phyloP scores from a whole-genome alignment of 108 stramenopile genomes.

The Parietichytrium sp. region DNA sequence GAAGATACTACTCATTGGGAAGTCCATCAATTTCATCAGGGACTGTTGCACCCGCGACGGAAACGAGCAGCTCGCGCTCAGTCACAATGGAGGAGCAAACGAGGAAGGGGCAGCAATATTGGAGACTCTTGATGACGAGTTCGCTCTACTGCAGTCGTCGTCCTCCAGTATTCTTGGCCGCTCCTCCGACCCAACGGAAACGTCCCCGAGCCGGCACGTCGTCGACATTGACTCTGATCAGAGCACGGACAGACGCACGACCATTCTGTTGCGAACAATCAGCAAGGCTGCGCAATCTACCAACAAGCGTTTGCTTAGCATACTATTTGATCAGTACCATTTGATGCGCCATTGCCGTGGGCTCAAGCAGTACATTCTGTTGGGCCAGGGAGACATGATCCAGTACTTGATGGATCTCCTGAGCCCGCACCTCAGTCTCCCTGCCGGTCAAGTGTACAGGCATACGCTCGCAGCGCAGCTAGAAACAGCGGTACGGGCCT shows the following conservation, averaged over 20 bases:
- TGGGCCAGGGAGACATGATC: constrained; percentile 94
- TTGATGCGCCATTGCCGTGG: constrained; percentile 80
- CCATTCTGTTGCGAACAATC: constrained; percentile 62
- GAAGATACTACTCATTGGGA: constrained; percentile 78
- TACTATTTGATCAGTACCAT: constrained; percentile 70
- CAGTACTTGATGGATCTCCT: constrained; percentile 74
- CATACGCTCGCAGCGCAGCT: constrained; percentile 74
- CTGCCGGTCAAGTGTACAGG: constrained; percentile 68
- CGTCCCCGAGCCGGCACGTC: not conserved
- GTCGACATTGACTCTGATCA: not conserved
- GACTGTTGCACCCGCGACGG: constrained; percentile 59
- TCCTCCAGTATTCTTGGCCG: not conserved
- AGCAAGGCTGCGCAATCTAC: constrained; percentile 58
- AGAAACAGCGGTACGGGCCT: constrained; percentile 76
- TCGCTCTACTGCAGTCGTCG: not conserved
- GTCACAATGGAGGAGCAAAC: not conserved
- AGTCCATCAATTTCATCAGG: constrained; percentile 91
- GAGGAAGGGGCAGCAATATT: constrained; percentile 51
- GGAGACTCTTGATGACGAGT: too few species aligned
- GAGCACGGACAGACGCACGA: not conserved
- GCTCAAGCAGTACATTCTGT: constrained; percentile 85
- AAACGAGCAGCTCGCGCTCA: constrained; percentile 43
- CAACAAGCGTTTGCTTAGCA: constrained; percentile 71
- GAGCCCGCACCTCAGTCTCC: constrained; percentile 50
- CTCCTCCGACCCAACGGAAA: not conserved